Percentiles rank a stretch among this genome's conserved stretches.
phyloP scores from a whole-genome alignment of 2,329 filamentous ascomycete species.

The Phoma sp. region DNA sequence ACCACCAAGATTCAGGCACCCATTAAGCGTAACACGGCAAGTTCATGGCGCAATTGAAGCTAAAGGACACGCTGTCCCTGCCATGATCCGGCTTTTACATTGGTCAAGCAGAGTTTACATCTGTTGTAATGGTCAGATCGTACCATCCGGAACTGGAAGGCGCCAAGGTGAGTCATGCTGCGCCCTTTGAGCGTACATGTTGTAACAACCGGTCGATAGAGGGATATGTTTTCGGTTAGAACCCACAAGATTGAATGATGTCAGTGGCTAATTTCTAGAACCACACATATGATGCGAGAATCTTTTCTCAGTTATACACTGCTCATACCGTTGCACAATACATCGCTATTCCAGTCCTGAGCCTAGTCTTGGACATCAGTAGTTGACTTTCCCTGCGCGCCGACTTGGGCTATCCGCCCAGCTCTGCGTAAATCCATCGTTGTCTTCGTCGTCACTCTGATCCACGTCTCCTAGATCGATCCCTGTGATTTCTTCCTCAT shows the following conservation, averaged over 20 bases:
- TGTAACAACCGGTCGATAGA: background rate
- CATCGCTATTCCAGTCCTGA: background rate
- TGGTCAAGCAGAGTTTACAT: background rate
- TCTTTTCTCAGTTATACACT: background rate
- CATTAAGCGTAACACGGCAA: background rate
- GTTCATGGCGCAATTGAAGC: background rate
- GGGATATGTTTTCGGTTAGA: background rate
- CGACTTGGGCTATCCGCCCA: slow-evolving; percentile 44
- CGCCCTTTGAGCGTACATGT: background rate
- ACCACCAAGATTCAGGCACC: background rate
- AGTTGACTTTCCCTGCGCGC: slow-evolving; percentile 14
- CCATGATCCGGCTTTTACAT: background rate
- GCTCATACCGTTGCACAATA: background rate
- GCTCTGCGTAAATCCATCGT: slow-evolving; percentile 28
- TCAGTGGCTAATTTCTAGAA: background rate
- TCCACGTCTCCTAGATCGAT: slow-evolving; percentile 43
- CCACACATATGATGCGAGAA: background rate
- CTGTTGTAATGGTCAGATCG: background rate
- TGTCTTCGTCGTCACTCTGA: slow-evolving; percentile 33
- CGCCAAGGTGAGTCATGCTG: background rate
- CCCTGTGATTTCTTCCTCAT: slow-evolving; percentile 38
- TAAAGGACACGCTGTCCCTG: background rate
- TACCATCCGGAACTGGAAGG: slow-evolving; percentile 2
- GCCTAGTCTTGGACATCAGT: background rate
- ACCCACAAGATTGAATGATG: background rate